A percentile compares a stretch with the other conserved stretches of the same genome.
These are phyloP conservation scores for Penicillium paxilli DNA, from an alignment of 495 filamentous ascomycete genomes.

Conservation along the genomic window DNA sequence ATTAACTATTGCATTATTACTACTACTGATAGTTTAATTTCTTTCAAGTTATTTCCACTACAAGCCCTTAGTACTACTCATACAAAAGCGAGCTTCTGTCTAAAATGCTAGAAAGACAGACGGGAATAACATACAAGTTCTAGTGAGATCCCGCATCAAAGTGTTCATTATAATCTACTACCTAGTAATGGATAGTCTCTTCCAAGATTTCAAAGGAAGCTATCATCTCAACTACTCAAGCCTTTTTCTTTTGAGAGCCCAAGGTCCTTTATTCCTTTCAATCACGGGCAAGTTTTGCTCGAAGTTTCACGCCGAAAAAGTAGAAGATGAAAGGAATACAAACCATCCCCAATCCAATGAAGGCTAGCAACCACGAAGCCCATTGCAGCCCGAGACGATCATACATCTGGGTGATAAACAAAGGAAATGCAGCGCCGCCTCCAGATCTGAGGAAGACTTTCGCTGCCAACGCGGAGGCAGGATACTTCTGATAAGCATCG, in stretches of 20 bases:
- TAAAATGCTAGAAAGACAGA: too few species aligned
- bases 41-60: too few species aligned
- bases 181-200: too few species aligned
- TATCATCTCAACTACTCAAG: background rate
- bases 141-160: too few species aligned
- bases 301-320: slow-evolving; percentile 22
- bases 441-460: slow-evolving; percentile 36
- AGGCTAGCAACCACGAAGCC: slow-evolving; percentile 56
- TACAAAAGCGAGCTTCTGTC: too few species aligned
- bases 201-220: too few species aligned
- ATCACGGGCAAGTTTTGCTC: slow-evolving; percentile 18
- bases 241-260: background rate
- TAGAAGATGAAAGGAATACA: slow-evolving; percentile 48
- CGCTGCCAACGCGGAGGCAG: slow-evolving; percentile 34
- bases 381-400: slow-evolving; percentile 52
- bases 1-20: too few species aligned
- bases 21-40: too few species aligned
- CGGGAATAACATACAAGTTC: too few species aligned
- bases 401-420: slow-evolving; percentile 55
- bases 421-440: slow-evolving; percentile 44
- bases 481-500: slow-evolving; percentile 57
- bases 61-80: too few species aligned
- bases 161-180: too few species aligned
- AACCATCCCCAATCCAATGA: slow-evolving; percentile 50
- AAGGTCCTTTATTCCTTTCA: slow-evolving; percentile 1